Base-by-base conservation (phyloP, 2,329 filamentous ascomycete species). In the Kalaharituber pfeilii region DNA sequence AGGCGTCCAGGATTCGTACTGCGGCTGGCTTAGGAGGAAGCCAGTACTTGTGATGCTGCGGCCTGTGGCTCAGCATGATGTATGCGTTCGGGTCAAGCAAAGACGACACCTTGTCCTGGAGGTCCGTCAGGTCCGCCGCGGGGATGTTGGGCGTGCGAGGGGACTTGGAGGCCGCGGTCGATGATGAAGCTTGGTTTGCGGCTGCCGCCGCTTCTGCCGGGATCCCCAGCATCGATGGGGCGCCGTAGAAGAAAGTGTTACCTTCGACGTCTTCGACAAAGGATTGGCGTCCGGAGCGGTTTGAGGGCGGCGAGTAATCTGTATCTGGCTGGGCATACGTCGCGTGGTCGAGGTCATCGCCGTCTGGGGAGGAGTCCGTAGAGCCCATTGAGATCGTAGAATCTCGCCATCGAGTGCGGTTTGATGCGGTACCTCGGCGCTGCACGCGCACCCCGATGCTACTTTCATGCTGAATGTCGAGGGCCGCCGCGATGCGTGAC, bases 121-220 rank as follows among this genome's bases (percentile, higher is more conserved):
- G 4, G 4, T 39, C 33, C 13, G 33, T 15, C 2, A 39, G 13
- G 7, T 39, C 33, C 2, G 33, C 15, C 13, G 8, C 5, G 15
- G 15, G 33, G 7, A 39, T 39, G 5, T 13, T 15, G 4, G 7
- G 7, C 5, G 13, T 2, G 5, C 33, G 13, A 3, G 33, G 33
- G 13, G 33, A 39, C 13, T 13, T 13, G 15, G 33, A 39, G 4
- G 15, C 20, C 33, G 33, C 33, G 13, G 33, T 18, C 2, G 7
- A 15, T 3, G 15, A 18, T 20, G 63, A 30, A 4, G 57, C 56
- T 28, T 63, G 57, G 53, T 63, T 59, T 3, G 62, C 59, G 7
- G 63, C 52, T 15, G 57, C 59, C 33, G 59, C 62, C 1, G 62
- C 62, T 55, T 64, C 62, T 20, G 57, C 61, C 2, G 62, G 59